phyloP scores from a whole-genome alignment of 2,329 filamentous ascomycete genomes.

The Xylariales sp. region DNA sequence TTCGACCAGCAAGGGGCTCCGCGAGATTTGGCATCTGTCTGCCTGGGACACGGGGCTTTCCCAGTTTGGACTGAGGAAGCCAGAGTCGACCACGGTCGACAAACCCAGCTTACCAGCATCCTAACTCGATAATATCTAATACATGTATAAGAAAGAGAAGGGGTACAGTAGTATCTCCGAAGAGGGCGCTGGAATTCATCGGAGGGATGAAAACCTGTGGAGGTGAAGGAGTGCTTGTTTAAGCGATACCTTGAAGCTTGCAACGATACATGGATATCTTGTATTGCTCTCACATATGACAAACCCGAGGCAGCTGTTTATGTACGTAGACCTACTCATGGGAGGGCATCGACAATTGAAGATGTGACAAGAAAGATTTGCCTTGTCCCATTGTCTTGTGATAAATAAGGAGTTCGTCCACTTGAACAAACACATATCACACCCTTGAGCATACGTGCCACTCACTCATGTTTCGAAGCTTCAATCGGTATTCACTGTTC shows the following conservation, averaged over 20 bases:
- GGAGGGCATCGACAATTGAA: background rate
- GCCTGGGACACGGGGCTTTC: slow-evolving; percentile 29
- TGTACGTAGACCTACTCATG: slow-evolving; percentile 10
- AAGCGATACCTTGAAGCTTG: slow-evolving; percentile 22
- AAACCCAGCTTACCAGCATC: too few species aligned
- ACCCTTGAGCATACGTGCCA: too few species aligned
- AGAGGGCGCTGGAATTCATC: too few species aligned
- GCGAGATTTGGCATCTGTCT: slow-evolving; percentile 20
- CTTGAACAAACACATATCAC: too few species aligned
- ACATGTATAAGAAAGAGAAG: slow-evolving; percentile 29
- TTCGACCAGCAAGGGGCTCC: slow-evolving; percentile 14
- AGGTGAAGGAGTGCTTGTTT: slow-evolving; percentile 9
- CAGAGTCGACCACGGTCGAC: too few species aligned
- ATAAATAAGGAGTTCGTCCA: too few species aligned
- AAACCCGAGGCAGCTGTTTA: slow-evolving; percentile 2
- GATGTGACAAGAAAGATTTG: too few species aligned
- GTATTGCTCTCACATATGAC: slow-evolving; percentile 25
- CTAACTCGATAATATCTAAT: slow-evolving; percentile 39
- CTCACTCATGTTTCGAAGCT: too few species aligned
- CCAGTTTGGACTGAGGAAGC: slow-evolving; percentile 22
- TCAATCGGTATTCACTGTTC: too few species aligned
- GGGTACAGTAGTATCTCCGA: background rate
- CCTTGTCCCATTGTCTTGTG: too few species aligned
- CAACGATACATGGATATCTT: slow-evolving; percentile 25
- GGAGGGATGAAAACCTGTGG: background rate